Evolutionary conservation across 2,329 filamentous ascomycete species (phyloP), one percentile per base, ranked within the genome.

Genomic region (Penicillium psychrosexuale): DNA sequence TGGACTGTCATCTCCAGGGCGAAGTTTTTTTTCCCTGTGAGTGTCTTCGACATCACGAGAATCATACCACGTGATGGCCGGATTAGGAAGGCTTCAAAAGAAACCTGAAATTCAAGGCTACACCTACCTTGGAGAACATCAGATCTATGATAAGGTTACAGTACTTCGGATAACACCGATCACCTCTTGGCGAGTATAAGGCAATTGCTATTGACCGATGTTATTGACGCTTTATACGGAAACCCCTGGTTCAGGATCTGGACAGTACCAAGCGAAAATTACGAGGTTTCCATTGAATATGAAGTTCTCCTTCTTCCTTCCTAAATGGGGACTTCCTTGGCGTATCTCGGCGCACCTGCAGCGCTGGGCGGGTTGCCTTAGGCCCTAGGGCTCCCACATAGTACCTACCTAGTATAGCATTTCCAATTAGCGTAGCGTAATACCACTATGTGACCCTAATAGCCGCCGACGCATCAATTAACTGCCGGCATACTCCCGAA

Each of bases 21-120:
- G 22, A 24, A 15, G 6, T 24, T 27, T 47, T 15, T n/a, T 43
- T 45, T 22, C 8, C 2, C 11, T 36, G 28, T 8, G 13, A 13
- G 34, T 31, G 9, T 4, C 24, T 39, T 40, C 13, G n/a, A 27
- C 15, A 30, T 8, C 27, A 33, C 28, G 4, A 11, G 1, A 38
- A 27, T 43, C 30, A 30, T 12, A 49, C 37, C 42, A 52, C 49
- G 49, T 52, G 49, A 47, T 52, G n/a, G 17, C 49, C 49, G 42
- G 49, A 52, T 47, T 3, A 6, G 49, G 27, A 17, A 31, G 17
- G 17, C 30, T 12, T 15, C 12, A 4, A 15, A 33, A 13, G 31
- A 3, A 7, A 46, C 31, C 31, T 45, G 30, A 37, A 31, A 24
- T 42, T 11, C 17, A 12, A 24, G 22, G 22, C 22, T 24, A 24